These are phyloP conservation scores for Gentiana macrophylla DNA, from an alignment of 257 asterid species.

Conservation along the genomic window DNA sequence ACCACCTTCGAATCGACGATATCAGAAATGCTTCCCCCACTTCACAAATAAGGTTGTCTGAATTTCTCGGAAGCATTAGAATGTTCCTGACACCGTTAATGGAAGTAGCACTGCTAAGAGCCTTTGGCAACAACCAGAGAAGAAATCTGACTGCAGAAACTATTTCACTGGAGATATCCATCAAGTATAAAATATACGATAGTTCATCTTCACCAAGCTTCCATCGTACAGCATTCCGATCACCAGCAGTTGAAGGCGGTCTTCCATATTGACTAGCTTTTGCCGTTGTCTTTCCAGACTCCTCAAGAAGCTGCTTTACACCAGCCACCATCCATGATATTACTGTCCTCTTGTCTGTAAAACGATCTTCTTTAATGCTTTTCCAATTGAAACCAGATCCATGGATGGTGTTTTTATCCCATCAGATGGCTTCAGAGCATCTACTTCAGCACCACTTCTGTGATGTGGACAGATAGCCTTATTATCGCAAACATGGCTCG, in stretches of 20 bases:
- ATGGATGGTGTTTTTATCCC: conserved; percentile 35
- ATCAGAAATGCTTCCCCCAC: conserved; percentile 82
- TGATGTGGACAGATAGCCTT: conserved; percentile 79
- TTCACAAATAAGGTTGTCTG: conserved; percentile 59
- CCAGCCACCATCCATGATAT: conserved; percentile 62
- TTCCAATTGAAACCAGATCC: conserved; percentile 63
- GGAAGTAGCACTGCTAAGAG: conserved; percentile 45
- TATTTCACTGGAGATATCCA: conserved; percentile 77
- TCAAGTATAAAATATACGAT: conserved; percentile 62
- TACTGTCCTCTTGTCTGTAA: conserved; percentile 58
- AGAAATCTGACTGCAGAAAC: conserved; percentile 72
- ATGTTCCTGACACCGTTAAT: conserved; percentile 52
- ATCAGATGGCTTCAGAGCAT: conserved; percentile 40
- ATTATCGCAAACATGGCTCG: conserved; percentile 89
- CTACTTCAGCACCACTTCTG: conserved; percentile 46
- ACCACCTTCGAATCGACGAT: conserved; percentile 72
- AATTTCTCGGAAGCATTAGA: conserved; percentile 47
- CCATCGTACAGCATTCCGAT: conserved; percentile 54
- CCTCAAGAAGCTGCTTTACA: conserved; percentile 71
- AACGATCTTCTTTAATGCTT: conserved; percentile 60
- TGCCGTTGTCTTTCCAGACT: conserved; percentile 52
- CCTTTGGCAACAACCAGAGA: conserved; percentile 83
- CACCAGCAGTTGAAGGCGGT: conserved; percentile 51
- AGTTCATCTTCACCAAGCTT: conserved; percentile 89
- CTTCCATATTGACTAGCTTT: conserved; percentile 65